Evolutionary conservation across 495 filamentous ascomycete genomes (phyloP).

Genomic region (Parmelia sp.): DNA sequence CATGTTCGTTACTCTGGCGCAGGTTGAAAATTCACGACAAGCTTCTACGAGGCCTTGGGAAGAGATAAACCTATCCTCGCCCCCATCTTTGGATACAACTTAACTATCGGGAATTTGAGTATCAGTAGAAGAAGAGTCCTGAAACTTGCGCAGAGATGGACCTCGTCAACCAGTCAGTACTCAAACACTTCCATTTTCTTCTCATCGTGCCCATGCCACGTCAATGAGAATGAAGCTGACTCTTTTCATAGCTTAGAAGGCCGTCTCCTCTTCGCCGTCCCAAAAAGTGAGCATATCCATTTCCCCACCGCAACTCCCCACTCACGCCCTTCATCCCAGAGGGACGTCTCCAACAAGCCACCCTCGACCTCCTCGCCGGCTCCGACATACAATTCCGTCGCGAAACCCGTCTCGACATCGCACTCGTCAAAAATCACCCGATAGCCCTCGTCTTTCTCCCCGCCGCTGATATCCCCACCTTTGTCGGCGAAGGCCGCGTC

Average conservation of each 20-base stretch:
- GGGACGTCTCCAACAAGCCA: conserved; percentile 80
- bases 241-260: conserved; percentile 71
- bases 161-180: conserved; percentile 76
- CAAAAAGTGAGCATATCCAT: conserved; percentile 66
- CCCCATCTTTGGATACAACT: too few species aligned
- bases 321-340: conserved; percentile 45
- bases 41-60: neutral
- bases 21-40: neutral
- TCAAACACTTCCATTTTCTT: neutral
- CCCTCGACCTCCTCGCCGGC: conserved; percentile 82
- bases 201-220: conserved; percentile 2
- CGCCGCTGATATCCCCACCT: conserved; percentile 92
- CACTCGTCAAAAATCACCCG: conserved; percentile 88
- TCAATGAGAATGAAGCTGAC: conserved; percentile 1
- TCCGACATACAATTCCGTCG: conserved; percentile 94
- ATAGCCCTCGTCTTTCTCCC: conserved; percentile 97
- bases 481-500: conserved; percentile 89
- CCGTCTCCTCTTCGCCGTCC: conserved; percentile 90
- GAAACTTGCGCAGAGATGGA: conserved; percentile 48
- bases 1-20: neutral
- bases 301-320: neutral
- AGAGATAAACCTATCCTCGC: neutral
- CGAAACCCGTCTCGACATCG: conserved; percentile 90
- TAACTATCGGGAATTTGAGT: too few species aligned
- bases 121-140: neutral